Evolutionary conservation across 805 yeast species (phyloP).

Genomic region (Starmerella bombi): DNA sequence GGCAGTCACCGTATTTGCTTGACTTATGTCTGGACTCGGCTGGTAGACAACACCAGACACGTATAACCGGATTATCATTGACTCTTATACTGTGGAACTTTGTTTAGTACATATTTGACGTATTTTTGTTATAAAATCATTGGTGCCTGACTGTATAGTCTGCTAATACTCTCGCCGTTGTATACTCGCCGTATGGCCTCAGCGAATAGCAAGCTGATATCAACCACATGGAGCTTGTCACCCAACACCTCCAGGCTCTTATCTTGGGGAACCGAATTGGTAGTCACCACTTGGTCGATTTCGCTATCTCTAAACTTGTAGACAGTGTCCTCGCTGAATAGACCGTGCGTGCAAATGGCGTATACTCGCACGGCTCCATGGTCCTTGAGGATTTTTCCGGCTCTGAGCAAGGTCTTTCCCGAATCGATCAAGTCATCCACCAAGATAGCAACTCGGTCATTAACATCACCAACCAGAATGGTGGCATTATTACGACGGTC

Average conservation of each 20-base stretch:
- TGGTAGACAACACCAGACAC: too few relatives aligned
- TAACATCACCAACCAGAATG: constrained; percentile 93
- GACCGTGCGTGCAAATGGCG: constrained; percentile 84
- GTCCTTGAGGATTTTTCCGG: constrained; percentile 80
- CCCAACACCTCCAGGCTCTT: constrained; percentile 42
- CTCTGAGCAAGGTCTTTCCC: constrained; percentile 78
- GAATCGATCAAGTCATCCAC: constrained; percentile 93
- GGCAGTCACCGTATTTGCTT: too few relatives aligned
- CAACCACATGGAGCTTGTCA: constrained; percentile 62
- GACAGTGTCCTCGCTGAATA: constrained; percentile 84
- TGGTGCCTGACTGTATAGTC: constrained; percentile 69
- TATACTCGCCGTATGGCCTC: constrained; percentile 94
- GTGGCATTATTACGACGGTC: constrained; percentile 55
- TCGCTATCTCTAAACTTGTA: constrained; percentile 50
- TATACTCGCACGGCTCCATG: constrained; percentile 82
- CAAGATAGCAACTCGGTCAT: constrained; percentile 71
- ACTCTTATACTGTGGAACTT: too few relatives aligned
- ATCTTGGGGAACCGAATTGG: constrained; percentile 83
- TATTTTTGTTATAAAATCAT: not conserved
- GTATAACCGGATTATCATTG: too few relatives aligned
- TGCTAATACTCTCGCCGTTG: constrained; percentile 90
- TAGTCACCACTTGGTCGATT: constrained; percentile 74
- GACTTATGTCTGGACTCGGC: too few relatives aligned
- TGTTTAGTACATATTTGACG: not conserved
- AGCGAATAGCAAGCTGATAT: constrained; percentile 76